Evolutionary conservation across 192 early-diverging fungal genomes (phyloP).

Genomic region (Podila verticillata): DNA sequence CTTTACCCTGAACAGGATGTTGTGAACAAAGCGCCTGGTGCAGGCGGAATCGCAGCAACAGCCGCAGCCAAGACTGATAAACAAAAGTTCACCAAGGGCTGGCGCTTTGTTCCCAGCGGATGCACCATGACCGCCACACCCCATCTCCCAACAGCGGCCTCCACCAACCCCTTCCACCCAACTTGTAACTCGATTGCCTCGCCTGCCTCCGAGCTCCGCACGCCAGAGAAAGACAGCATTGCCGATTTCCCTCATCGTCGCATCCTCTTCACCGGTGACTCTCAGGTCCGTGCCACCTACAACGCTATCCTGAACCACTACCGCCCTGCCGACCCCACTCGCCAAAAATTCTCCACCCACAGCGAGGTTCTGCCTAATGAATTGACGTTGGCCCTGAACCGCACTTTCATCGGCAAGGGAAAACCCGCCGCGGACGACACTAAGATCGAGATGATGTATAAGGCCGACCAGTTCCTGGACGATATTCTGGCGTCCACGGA

Average conservation of each 20-base stretch:
- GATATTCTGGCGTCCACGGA: conserved; percentile 16
- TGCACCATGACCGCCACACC: conserved; percentile 35
- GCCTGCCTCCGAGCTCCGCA: conserved; percentile 10
- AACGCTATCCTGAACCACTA: conserved; percentile 43
- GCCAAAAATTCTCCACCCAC: conserved; percentile 10
- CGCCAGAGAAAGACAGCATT: background rate
- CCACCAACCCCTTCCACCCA: conserved; percentile 17
- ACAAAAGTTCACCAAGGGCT: conserved; percentile 19
- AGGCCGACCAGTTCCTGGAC: conserved; percentile 34
- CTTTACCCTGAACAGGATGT: conserved; percentile 19
- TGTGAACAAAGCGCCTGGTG: conserved; percentile 20
- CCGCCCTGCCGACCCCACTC: conserved; percentile 12
- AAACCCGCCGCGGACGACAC: conserved; percentile 3
- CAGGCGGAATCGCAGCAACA: conserved; percentile 4
- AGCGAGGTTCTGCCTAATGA: conserved; percentile 15
- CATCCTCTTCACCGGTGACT: conserved; percentile 35
- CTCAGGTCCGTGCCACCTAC: conserved; percentile 33
- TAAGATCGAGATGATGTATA: conserved; percentile 26
- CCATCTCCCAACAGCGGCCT: conserved; percentile 8
- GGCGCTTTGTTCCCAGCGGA: conserved; percentile 41
- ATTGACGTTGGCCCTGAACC: background rate
- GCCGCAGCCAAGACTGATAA: background rate
- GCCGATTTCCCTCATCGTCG: conserved; percentile 10
- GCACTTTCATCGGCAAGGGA: background rate
- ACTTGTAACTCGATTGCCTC: conserved; percentile 34